Evolutionary conservation across 192 early-diverging fungal genomes (phyloP), one percentile per base, ranked within the genome.

Genomic region (Obelidium mucronatum): DNA sequence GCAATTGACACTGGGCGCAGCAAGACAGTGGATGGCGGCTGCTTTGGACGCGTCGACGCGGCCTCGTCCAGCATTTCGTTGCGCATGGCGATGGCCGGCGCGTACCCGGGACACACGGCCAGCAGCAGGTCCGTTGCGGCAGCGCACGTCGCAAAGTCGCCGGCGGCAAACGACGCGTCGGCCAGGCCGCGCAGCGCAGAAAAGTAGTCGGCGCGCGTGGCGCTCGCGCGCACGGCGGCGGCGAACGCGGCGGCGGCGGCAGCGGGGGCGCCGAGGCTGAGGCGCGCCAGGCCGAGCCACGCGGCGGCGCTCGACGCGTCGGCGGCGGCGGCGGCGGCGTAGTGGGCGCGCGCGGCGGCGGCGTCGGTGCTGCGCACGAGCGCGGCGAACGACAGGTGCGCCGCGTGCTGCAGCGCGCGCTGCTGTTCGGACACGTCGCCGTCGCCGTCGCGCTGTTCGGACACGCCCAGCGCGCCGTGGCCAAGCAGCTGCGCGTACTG

Each of bases 321-420:
- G n/a, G n/a, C n/a, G n/a, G n/a, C n/a, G n/a, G n/a, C n/a, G n/a
- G n/a, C n/a, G n/a, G n/a, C n/a, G n/a, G n/a, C n/a, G n/a, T n/a
- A n/a, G n/a, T 54, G 52, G 13, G 13, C 26, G 13, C 8, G 19
- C 11, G 67, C 40, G 30, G n/a, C 11, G 26, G 11, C 24, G 8
- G 35, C 13, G 42, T 69, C 48, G 13, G 8, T n/a, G 22, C 40
- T 6, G 8, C 11, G 13, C 15, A 69, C 48, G 31, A 69, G 48
- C 6, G 35, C 19, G 6, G 67, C 67, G 34, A 53, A 69, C 26
- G 44, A 53, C n/a, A 11, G n/a, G 31, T 69, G 42, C 19, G 53
- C 67, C 1, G n/a, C 67, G 33, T 53, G 53, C 17, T 53, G 67
- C 15, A 69, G 52, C 26, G 48, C 33, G 67, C 53, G 67, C 24